Percentiles rank a stretch among this genome's conserved stretches.
Evolutionary conservation across 106 monocot species (phyloP).

Genomic region (Apostasia ramifera): DNA sequence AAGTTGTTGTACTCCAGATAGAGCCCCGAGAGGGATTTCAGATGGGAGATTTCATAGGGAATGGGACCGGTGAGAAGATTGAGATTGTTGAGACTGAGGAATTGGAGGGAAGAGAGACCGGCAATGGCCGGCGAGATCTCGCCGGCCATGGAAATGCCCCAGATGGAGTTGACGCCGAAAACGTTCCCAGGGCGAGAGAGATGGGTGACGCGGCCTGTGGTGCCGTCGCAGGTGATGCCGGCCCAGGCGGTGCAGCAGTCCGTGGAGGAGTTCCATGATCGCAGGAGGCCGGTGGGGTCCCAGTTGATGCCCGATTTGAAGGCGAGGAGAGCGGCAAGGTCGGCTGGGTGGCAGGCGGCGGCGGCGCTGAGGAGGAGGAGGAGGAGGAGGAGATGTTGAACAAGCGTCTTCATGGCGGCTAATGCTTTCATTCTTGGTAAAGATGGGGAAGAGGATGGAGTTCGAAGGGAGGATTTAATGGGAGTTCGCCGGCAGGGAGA

Average conservation of each 20-base stretch:
- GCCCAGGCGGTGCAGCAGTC: too few relatives aligned
- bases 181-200: too few relatives aligned
- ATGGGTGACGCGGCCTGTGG: too few relatives aligned
- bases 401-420: neutral
- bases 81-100: slow-evolving; percentile 7
- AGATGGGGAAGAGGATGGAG: too few relatives aligned
- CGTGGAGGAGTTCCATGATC: slow-evolving; percentile 26
- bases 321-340: slow-evolving; percentile 31
- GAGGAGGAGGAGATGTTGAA: slow-evolving; percentile 9
- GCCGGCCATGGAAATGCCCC: slow-evolving; percentile 4
- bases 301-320: slow-evolving; percentile 32
- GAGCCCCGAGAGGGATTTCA: neutral
- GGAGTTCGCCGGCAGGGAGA: too few relatives aligned
- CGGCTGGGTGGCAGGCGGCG: slow-evolving; percentile 14
- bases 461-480: too few relatives aligned
- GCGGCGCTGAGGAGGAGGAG: slow-evolving; percentile 3
- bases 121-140: slow-evolving; percentile 4
- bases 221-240: too few relatives aligned
- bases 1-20: slow-evolving; percentile 1
- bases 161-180: neutral
- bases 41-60: neutral
- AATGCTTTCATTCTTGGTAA: too few relatives aligned
- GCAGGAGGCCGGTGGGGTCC: slow-evolving; percentile 35
- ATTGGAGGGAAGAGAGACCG: neutral
- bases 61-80: slow-evolving; percentile 3